phyloP scores from a whole-genome alignment of 2,329 filamentous ascomycete genomes.

The Claviceps arundinis region DNA sequence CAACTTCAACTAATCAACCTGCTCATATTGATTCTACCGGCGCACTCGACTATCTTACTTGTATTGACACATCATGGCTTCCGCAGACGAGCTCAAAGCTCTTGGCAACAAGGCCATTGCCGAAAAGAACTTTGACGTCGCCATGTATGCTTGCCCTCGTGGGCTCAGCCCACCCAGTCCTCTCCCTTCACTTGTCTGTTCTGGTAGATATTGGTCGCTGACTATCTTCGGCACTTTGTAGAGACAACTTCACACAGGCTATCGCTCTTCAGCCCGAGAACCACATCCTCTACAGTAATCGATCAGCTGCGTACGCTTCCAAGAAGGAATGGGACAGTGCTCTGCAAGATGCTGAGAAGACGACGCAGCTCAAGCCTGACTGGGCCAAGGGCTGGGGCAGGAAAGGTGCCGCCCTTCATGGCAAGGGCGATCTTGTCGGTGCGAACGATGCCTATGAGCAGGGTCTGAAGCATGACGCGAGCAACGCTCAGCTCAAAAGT shows the following conservation, averaged over 20 bases:
- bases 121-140: constrained; percentile 91
- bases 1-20: background rate
- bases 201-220: background rate
- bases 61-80: constrained; percentile 31
- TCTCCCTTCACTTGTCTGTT: background rate
- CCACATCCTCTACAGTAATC: constrained; percentile 96
- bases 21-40: background rate
- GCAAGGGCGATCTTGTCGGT: constrained; percentile 69
- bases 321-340: constrained; percentile 79
- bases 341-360: constrained; percentile 82
- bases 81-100: constrained; percentile 76
- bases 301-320: constrained; percentile 77
- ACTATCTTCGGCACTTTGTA: constrained; percentile 22
- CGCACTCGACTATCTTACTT: constrained; percentile 2
- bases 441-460: constrained; percentile 86
- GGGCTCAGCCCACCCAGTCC: background rate
- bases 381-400: constrained; percentile 96
- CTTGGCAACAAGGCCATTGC: constrained; percentile 98
- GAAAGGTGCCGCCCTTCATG: constrained; percentile 84
- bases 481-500: constrained; percentile 84
- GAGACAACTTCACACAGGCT: constrained; percentile 87
- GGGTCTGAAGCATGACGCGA: constrained; percentile 84
- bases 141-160: constrained; percentile 54
- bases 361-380: constrained; percentile 87
- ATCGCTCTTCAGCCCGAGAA: constrained; percentile 80